Evolutionary conservation across 2,329 filamentous ascomycete species (phyloP).

Genomic region (Hyphodiscus sp.): DNA sequence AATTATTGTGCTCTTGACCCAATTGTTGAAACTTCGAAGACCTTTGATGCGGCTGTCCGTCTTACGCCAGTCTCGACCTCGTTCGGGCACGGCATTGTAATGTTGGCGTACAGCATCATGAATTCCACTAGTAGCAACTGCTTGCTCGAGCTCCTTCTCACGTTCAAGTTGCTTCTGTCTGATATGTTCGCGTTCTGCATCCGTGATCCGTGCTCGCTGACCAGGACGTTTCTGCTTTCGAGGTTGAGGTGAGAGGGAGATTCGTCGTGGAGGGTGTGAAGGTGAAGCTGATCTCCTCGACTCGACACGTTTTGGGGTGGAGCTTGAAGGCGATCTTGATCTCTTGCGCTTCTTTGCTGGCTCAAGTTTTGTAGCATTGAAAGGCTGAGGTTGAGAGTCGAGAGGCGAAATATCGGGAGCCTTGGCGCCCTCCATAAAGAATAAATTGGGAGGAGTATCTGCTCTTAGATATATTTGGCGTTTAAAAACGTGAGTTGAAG

Average conservation of each 20-base stretch:
- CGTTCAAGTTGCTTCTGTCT: slow-evolving; percentile 51
- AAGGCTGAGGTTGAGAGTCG: slow-evolving; percentile 35
- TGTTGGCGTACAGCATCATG: slow-evolving; percentile 87
- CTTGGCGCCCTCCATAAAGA: slow-evolving; percentile 30
- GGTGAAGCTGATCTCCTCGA: slow-evolving; percentile 23
- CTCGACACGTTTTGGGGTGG: slow-evolving; percentile 22
- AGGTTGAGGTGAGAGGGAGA: slow-evolving; percentile 32
- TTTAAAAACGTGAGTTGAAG: background rate
- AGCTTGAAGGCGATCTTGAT: slow-evolving; percentile 31
- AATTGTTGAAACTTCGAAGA: slow-evolving; percentile 92
- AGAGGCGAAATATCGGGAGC: slow-evolving; percentile 16
- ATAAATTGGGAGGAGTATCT: background rate
- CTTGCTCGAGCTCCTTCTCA: slow-evolving; percentile 41
- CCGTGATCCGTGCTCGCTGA: slow-evolving; percentile 59
- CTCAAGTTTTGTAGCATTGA: slow-evolving; percentile 37
- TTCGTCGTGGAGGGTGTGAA: slow-evolving; percentile 16
- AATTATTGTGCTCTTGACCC: slow-evolving; percentile 96
- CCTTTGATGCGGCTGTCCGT: slow-evolving; percentile 95
- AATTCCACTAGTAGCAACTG: slow-evolving; percentile 45
- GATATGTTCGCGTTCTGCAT: slow-evolving; percentile 60
- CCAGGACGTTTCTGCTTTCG: slow-evolving; percentile 66
- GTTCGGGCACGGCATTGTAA: slow-evolving; percentile 93
- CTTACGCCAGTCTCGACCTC: slow-evolving; percentile 88
- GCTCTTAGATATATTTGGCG: background rate
- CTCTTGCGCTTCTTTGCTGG: slow-evolving; percentile 36